Evolutionary conservation across 441 rosid species (phyloP), one percentile per base, ranked within the genome.

Genomic region (Brassica balearica): DNA sequence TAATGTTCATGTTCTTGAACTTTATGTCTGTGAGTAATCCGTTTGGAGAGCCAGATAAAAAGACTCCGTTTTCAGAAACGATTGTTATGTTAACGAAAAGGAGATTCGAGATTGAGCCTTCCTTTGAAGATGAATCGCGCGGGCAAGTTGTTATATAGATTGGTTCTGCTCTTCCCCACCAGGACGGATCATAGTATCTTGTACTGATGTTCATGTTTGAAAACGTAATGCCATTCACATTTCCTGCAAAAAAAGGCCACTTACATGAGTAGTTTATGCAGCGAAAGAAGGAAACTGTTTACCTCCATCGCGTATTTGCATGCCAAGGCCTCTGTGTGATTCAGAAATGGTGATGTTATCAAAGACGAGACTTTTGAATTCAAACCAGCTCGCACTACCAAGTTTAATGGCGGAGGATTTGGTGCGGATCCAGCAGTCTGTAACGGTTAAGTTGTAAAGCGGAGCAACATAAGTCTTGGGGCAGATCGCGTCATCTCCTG

Each of bases 141-240:
- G 96, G 91, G 77, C 98, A 95, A 34, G 88, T 85, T 59, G 99
- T 93, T 73, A 93, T 87, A 14, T 90, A 95, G 43, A 95, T 89
- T 14, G 99, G 96, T 74, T 95, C 98, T 3, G 97, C 96, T 84
- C 97, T 89, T 25, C 99, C 97, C 98, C 97, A 90, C 99, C 99
- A 93, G 0, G 93, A 93, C 0, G 87, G 93, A 79, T 95, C 83
- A 59, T 95, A 95, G 84, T 90, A 95, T 83, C 97, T 85, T 43
- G 98, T 95, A 79, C 83, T 85, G 59, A 93, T 88, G 34, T 93
- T 91, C 67, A 93, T 88, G 78, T 95, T 95, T 3, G 97, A 91
- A 86, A 95, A 93, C 60, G 92, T 87, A 51, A 95, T 23, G 73
- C 84, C 92, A 20, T 87, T 86, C 38, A 81, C 98, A 84, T 88